phyloP scores from a whole-genome alignment of 805 yeast genomes.

The Saturnispora besseyi region DNA sequence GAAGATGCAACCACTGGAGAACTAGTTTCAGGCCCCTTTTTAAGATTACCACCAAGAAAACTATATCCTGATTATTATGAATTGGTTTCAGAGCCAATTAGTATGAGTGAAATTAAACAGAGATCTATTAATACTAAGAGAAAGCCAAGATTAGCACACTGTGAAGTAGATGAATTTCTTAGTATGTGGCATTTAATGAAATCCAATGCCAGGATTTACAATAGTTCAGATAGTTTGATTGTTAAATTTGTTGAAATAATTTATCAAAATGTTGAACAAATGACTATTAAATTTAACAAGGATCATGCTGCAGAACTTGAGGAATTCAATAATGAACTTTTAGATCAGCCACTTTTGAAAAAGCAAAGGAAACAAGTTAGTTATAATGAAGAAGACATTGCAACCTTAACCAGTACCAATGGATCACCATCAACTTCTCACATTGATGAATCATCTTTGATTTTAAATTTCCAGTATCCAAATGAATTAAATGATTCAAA shows the following conservation, averaged over 20 bases:
- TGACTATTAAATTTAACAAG: neutral
- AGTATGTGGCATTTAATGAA: slow-evolving; percentile 41
- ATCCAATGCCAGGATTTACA: slow-evolving; percentile 54
- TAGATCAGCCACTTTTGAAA: neutral
- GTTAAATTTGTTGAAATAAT: slow-evolving; percentile 42
- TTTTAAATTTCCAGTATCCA: neutral
- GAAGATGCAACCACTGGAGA: slow-evolving; percentile 17
- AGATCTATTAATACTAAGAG: slow-evolving; percentile 32
- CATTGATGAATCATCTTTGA: neutral
- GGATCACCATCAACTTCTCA: neutral
- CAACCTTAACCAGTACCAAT: no score
- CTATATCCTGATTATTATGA: slow-evolving; percentile 70
- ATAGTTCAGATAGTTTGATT: slow-evolving; percentile 60
- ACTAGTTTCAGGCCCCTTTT: slow-evolving; percentile 40
- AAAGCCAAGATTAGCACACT: slow-evolving; percentile 26
- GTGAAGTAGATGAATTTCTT: slow-evolving; percentile 28
- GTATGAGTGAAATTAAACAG: slow-evolving; percentile 46
- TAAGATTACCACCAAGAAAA: slow-evolving; percentile 55
- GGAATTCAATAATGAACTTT: neutral
- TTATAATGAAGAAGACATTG: neutral
- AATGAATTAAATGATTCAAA: neutral
- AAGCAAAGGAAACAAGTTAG: neutral
- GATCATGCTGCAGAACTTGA: neutral
- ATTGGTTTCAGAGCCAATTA: slow-evolving; percentile 56
- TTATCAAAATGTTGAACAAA: neutral